Conservation (phyloP, 1,139 yeast species). For the Geotrichum aggregatum region DNA sequence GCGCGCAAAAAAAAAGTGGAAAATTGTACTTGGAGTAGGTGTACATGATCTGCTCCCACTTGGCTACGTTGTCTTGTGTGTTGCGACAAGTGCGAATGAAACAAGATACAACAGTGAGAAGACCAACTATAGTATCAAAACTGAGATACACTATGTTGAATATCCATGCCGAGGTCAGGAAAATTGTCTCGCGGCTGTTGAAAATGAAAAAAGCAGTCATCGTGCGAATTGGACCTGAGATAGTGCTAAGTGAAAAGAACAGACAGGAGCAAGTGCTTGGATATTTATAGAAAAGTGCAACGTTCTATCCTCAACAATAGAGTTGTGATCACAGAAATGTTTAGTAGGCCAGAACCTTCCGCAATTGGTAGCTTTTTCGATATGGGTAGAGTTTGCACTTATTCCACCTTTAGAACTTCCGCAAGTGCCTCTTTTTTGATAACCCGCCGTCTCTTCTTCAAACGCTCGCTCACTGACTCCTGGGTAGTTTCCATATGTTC, state of each 20-base stretch:
- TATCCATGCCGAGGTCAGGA: background rate
- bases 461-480: slow-evolving; percentile 15
- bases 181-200: background rate
- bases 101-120: background rate
- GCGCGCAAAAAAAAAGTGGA: background rate
- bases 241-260: background rate
- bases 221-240: background rate
- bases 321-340: too few relatives aligned
- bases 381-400: background rate
- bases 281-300: too few relatives aligned
- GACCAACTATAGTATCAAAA: background rate
- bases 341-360: too few relatives aligned
- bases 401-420: background rate
- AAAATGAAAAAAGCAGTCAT: background rate
- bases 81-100: background rate
- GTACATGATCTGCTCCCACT: slow-evolving; percentile 8
- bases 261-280: background rate
- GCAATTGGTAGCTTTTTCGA: too few relatives aligned
- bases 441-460: slow-evolving; percentile 6
- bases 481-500: background rate
- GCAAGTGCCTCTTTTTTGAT: background rate
- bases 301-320: too few relatives aligned
- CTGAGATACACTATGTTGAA: background rate
- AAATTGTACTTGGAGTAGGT: slow-evolving; percentile 4
- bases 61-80: background rate